Evolutionary conservation across 1,139 yeast genomes (phyloP).

Genomic region (Hanseniaspora sp.): DNA sequence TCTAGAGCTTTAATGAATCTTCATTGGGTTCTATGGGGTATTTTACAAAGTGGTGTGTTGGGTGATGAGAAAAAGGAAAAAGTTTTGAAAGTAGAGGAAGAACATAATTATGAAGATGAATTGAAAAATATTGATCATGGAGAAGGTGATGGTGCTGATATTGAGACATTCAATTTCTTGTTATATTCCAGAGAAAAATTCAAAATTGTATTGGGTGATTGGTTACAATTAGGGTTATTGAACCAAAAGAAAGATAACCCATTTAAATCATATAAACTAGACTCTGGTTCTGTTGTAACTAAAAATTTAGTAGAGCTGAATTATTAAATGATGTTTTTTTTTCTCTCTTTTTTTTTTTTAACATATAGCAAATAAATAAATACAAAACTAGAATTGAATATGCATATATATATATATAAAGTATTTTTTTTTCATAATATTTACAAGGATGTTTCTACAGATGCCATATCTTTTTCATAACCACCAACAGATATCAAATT

Average conservation of each 20-base stretch:
- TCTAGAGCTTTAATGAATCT: slow-evolving; percentile 80
- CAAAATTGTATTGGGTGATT: slow-evolving; percentile 62
- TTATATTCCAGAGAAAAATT: slow-evolving; percentile 67
- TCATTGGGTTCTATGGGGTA: slow-evolving; percentile 87
- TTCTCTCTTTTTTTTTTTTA: neutral
- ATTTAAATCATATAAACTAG: neutral
- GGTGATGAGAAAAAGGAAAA: slow-evolving; percentile 18
- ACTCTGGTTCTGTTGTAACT: neutral
- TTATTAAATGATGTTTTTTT: neutral
- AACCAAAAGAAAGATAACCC: slow-evolving; percentile 25
- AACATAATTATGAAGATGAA: slow-evolving; percentile 19
- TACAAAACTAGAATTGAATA: too few species aligned
- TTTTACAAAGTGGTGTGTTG: slow-evolving; percentile 54
- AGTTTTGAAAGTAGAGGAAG: slow-evolving; percentile 21
- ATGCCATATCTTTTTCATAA: slow-evolving; percentile 34
- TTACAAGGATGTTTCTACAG: too few species aligned
- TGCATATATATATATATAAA: too few species aligned
- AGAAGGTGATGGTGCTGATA: slow-evolving; percentile 38
- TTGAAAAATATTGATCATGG: slow-evolving; percentile 19
- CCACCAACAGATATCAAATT: slow-evolving; percentile 40
- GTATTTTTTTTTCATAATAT: too few species aligned
- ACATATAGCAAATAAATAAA: slow-evolving; percentile 2
- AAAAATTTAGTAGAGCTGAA: neutral
- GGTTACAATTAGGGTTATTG: slow-evolving; percentile 50
- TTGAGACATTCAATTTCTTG: slow-evolving; percentile 71